phyloP scores from a whole-genome alignment of 768 basidiomycete species.

The Tulasnella sp. region DNA sequence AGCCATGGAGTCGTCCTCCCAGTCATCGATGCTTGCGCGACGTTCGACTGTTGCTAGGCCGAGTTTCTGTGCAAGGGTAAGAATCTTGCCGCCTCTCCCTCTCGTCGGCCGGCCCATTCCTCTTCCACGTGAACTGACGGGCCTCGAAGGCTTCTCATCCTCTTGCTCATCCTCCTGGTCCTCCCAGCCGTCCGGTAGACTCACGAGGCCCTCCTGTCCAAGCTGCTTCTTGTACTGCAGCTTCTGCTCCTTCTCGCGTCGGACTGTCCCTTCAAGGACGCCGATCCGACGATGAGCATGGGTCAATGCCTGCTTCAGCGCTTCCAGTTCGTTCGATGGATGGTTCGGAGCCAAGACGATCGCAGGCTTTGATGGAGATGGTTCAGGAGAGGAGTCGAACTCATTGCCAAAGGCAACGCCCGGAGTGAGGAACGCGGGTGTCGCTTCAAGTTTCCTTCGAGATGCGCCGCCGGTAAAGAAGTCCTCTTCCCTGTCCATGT shows the following conservation, averaged over 20 bases:
- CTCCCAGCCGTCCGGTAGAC: slow-evolving; percentile 34
- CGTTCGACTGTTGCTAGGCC: slow-evolving; percentile 40
- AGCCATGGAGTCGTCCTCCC: not conserved
- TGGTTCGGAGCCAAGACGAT: slow-evolving; percentile 39
- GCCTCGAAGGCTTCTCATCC: slow-evolving; percentile 32
- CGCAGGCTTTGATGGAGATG: slow-evolving; percentile 15
- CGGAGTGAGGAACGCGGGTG: slow-evolving; percentile 35
- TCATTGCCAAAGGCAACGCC: not conserved
- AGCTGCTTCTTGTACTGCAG: slow-evolving; percentile 54
- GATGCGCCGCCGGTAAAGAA: slow-evolving; percentile 36
- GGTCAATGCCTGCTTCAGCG: slow-evolving; percentile 66
- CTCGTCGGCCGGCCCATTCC: slow-evolving; percentile 35
- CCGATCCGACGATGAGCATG: slow-evolving; percentile 80
- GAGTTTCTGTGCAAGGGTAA: slow-evolving; percentile 50
- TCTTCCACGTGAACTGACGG: slow-evolving; percentile 29
- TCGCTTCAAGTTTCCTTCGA: slow-evolving; percentile 30
- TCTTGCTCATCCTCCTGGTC: slow-evolving; percentile 36
- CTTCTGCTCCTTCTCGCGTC: slow-evolving; percentile 73
- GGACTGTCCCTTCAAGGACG: slow-evolving; percentile 67
- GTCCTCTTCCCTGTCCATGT: slow-evolving; percentile 45
- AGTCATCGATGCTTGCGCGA: not conserved
- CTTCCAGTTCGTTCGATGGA: slow-evolving; percentile 71
- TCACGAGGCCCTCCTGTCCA: slow-evolving; percentile 34
- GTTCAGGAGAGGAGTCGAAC: slow-evolving; percentile 19
- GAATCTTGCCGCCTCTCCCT: slow-evolving; percentile 31